Percentiles rank a stretch among this genome's conserved stretches.
phyloP scores from a whole-genome alignment of 371 early-diverging fungal species.

The Choanephora cucurbitarum region DNA sequence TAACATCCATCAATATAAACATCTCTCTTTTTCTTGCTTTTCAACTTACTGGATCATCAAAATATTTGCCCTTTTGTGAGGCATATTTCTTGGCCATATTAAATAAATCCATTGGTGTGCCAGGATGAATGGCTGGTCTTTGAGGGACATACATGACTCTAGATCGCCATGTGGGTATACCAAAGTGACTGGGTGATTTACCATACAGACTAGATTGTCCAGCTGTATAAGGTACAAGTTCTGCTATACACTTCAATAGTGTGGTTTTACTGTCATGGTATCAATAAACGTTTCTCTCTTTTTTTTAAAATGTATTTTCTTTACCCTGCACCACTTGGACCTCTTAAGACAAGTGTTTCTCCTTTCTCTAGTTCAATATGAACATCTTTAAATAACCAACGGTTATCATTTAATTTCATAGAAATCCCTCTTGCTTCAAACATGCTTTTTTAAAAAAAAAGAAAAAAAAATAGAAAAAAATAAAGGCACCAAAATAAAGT shows the following conservation, averaged over 20 bases:
- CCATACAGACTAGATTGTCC: slow-evolving; percentile 62
- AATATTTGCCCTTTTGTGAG: slow-evolving; percentile 53
- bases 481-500: neutral
- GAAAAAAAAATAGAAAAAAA: slow-evolving; percentile 6
- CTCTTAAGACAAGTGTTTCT: slow-evolving; percentile 65
- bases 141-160: slow-evolving; percentile 89
- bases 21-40: too few relatives aligned
- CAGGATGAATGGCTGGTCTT: slow-evolving; percentile 72
- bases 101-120: slow-evolving; percentile 74
- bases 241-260: slow-evolving; percentile 79
- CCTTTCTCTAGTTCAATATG: slow-evolving; percentile 55
- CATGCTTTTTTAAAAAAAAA: slow-evolving; percentile 12
- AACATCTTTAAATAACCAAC: slow-evolving; percentile 66
- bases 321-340: slow-evolving; percentile 78
- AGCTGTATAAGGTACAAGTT: slow-evolving; percentile 65
- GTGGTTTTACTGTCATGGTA: slow-evolving; percentile 76
- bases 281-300: neutral
- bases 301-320: slow-evolving; percentile 1
- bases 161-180: slow-evolving; percentile 77
- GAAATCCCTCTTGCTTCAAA: slow-evolving; percentile 25
- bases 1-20: too few relatives aligned
- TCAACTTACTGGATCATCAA: slow-evolving; percentile 61
- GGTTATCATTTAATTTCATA: slow-evolving; percentile 43
- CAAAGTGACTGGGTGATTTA: slow-evolving; percentile 61
- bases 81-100: slow-evolving; percentile 59